Conservation (phyloP, 257 asterid genomes). For the Solanum raphanifolium region DNA sequence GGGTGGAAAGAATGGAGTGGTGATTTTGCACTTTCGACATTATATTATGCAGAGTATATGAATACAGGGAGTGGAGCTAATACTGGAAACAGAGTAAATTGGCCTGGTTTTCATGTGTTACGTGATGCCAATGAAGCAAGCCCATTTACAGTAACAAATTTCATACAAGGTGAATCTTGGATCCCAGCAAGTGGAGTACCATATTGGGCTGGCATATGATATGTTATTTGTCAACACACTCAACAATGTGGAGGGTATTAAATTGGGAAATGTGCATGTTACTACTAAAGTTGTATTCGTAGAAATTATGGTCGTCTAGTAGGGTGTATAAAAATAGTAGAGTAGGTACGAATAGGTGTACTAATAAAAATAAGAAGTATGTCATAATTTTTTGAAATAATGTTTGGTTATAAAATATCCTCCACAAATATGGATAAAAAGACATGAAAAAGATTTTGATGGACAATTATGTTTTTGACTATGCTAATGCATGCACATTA, state of each 20-base stretch:
- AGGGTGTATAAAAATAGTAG: not conserved
- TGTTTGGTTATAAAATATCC: too few species aligned
- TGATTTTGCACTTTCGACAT: slow-evolving; percentile 43
- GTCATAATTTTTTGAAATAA: too few species aligned
- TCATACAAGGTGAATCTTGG: slow-evolving; percentile 58
- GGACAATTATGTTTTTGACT: not conserved
- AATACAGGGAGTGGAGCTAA: slow-evolving; percentile 56
- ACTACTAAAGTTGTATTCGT: not conserved
- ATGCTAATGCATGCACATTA: too few species aligned
- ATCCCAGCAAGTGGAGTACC: slow-evolving; percentile 66
- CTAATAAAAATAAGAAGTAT: too few species aligned
- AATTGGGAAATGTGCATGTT: not conserved
- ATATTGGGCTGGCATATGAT: slow-evolving; percentile 27
- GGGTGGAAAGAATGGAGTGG: slow-evolving; percentile 69
- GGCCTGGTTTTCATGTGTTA: slow-evolving; percentile 63
- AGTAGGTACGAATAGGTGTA: too few species aligned
- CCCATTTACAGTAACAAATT: slow-evolving; percentile 25
- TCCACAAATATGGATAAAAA: too few species aligned
- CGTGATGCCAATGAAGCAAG: slow-evolving; percentile 15
- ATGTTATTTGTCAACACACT: not conserved
- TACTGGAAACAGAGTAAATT: slow-evolving; percentile 32
- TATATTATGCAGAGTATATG: slow-evolving; percentile 55
- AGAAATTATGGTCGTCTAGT: fast-evolving
- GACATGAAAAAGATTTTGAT: too few species aligned
- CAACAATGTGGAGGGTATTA: not conserved